These are phyloP conservation scores for Taxillus chinensis DNA, from an alignment of 164 flowering plant species.

Conservation along the genomic window DNA sequence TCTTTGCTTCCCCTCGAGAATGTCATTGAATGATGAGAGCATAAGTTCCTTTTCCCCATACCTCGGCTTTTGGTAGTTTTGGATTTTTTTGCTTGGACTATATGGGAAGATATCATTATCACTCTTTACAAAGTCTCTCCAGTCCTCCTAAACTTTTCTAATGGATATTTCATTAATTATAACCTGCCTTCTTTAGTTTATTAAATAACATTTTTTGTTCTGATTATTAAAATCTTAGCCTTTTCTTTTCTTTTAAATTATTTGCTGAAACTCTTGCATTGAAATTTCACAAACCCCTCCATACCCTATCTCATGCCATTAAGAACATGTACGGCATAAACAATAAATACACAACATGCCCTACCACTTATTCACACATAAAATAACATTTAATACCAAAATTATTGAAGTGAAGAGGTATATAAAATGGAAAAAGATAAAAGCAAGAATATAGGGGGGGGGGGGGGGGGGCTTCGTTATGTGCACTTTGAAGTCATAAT, in stretches of 20 bases:
- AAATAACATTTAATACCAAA: slow-evolving; percentile 9
- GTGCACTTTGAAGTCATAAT: slow-evolving; percentile 15
- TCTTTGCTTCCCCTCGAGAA: neutral
- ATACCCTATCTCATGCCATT: slow-evolving; percentile 6
- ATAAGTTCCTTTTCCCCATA: neutral
- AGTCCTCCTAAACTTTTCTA: too few relatives aligned
- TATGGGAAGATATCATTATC: slow-evolving; percentile 12
- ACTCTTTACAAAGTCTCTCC: slow-evolving; percentile 4
- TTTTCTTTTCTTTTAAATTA: too few relatives aligned
- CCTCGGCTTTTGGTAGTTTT: slow-evolving; percentile 11
- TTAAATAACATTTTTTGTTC: too few relatives aligned
- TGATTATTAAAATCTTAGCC: too few relatives aligned
- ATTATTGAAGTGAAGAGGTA: slow-evolving; percentile 1
- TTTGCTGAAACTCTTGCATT: neutral
- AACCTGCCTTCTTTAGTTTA: too few relatives aligned
- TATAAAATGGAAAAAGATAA: neutral
- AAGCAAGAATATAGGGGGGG: slow-evolving; percentile 13
- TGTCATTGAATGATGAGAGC: slow-evolving; percentile 6
- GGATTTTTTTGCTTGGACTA: slow-evolving; percentile 19
- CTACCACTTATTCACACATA: too few relatives aligned
- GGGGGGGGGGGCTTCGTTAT: slow-evolving; percentile 16
- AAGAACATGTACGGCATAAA: slow-evolving; percentile 10
- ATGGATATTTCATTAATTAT: too few relatives aligned
- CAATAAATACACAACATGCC: too few relatives aligned
- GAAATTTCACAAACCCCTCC: slow-evolving; percentile 7